Base-by-base conservation (phyloP, 768 basidiomycete species). In the Rhodotorula toruloides region DNA sequence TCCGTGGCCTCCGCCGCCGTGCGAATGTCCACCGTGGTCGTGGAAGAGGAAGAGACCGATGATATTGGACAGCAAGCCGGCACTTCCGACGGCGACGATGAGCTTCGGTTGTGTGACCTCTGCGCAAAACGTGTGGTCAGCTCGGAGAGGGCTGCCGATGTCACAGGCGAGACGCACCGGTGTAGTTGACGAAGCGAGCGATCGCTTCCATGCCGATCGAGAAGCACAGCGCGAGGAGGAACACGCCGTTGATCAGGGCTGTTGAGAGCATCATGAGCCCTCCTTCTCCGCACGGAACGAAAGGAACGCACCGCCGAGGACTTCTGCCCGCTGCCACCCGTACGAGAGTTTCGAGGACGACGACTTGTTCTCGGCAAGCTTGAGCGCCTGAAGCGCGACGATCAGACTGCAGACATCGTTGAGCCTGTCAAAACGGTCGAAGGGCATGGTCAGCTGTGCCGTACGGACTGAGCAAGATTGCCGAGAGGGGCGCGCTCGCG, bases 371-470 rank as follows among this genome's bases (percentile, higher is more conserved):
- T 81, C 81, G 42, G 88, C 85, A 61, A 91, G 82, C 88, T 92
- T 89, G 80, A 93, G 90, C 22, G 94, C 93, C 78, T 97, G 97
- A 14, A 98, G 84, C 4, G 94, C 96, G 58, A 98, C 92, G 63
- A 93, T 76, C 65, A 99, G 81, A 77, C 92, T 96, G 84, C 55
- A 61, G 31, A 76, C 91, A 83, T 99, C 96, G 81, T 94, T 98
- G 43, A 73, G 68, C 78, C 63, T 64, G 44, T 44, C 8, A 44
- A 12, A 14, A 7, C 49, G 32, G 44, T n/a, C n/a, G 46, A 27
- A 27, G n/a, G 27, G 37, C 34, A 3, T 40, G 32, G 54, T 42
- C 40, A 44, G 39, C 27, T 42, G 13, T 7, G 17, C 5, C 36
- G 16, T 29, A 4, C 6, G 40, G 11, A 8, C 22, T 12, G 27